phyloP scores from a whole-genome alignment of 768 basidiomycete species.

The Psilocybe cyanescens region DNA sequence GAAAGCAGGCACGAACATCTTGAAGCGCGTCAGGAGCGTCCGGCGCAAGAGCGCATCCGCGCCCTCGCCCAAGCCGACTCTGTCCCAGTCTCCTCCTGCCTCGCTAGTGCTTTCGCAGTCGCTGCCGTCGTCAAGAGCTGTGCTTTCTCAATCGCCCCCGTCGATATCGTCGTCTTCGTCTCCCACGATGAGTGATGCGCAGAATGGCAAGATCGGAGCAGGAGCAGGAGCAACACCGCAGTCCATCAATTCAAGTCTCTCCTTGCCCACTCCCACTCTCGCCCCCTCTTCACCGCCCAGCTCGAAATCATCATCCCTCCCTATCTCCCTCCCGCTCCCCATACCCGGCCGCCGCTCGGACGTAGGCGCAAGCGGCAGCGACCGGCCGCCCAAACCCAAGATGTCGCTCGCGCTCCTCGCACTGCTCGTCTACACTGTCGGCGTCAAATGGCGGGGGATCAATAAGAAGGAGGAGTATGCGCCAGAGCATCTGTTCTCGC shows the following conservation, averaged over 20 bases:
- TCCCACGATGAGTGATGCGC: neutral
- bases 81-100: slow-evolving; percentile 5
- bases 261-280: neutral
- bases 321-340: neutral
- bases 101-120: neutral
- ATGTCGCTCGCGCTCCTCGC: slow-evolving; percentile 77
- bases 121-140: neutral
- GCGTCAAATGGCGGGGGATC: slow-evolving; percentile 93
- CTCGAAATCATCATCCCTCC: neutral
- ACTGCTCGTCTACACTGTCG: slow-evolving; percentile 94
- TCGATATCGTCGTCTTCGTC: neutral
- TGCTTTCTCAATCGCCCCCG: neutral
- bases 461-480: slow-evolving; percentile 89
- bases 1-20: slow-evolving; percentile 36
- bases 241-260: neutral
- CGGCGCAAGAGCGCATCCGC: slow-evolving; percentile 12
- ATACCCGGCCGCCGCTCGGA: neutral
- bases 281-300: neutral
- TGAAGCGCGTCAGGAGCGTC: slow-evolving; percentile 23
- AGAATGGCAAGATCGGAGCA: neutral
- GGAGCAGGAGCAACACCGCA: neutral
- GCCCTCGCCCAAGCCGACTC: neutral
- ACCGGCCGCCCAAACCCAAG: slow-evolving; percentile 50
- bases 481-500: slow-evolving; percentile 87
- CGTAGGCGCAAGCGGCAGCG: neutral